Base-by-base conservation (phyloP, 2,329 filamentous ascomycete genomes). In the Monosporascus cannonballus region DNA sequence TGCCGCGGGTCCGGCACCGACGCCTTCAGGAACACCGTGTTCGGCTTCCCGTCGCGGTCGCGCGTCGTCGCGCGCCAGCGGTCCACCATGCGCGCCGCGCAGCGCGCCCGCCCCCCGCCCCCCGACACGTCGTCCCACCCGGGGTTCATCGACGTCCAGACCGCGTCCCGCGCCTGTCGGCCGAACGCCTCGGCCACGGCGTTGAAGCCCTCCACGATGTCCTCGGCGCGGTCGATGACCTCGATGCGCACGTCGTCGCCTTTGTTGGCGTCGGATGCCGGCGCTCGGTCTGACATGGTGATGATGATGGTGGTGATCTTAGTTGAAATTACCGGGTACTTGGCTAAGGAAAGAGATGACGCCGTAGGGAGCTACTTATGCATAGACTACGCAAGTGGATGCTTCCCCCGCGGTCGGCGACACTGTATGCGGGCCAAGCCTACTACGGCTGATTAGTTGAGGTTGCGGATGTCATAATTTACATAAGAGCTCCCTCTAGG, bases 21-120 rank as follows among this genome's bases (percentile, higher is more conserved):
- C 2, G 79, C 80, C 55, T 81, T 81, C 54, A 83, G 68, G 55
- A 78, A 81, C 1, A 81, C 51, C 1, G 73, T 76, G 59, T 79
- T 81, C 2, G 71, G 69, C 8, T 73, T 61, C n/a, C 77, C 76
- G 37, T 71, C 56, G 8, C 64, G 67, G 63, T 80, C 73, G 9
- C 54, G 65, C 2, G 70, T 72, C 4, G 66, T 67, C 4, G 60
- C 52, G 25, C 65, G 59, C 72, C 73, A 83, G 24, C 75, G 72
- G 37, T 71, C 57, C 3, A 67, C 62, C 54, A 80, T 59, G 15
- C 70, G 70, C 9, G 63, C 62, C 2, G 69, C 69, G 25, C 69
- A 71, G 1, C 59, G 59, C 0, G 60, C 60, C 25, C 63, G 67
- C 11, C 79, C 80, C 1, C 41, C 41, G 41, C 22, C 41, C 41